Evolutionary conservation across 208 protist species (phyloP).

Genomic region (Acanthamoeba pearcei): DNA sequence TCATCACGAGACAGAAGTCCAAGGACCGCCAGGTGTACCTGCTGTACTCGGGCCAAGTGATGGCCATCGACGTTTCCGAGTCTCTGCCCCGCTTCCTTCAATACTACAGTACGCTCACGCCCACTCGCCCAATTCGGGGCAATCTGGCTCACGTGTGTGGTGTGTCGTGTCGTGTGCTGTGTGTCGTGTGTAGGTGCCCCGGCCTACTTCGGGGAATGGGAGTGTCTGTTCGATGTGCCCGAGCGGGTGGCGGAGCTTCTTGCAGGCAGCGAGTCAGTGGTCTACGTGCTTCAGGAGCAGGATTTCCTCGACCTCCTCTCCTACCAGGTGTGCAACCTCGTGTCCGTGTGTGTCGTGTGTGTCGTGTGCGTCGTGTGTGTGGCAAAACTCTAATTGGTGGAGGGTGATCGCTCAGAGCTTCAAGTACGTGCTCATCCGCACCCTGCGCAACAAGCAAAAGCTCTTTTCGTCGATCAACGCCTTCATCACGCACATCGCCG

Average conservation of each 20-base stretch:
- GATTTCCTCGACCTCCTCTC: neutral
- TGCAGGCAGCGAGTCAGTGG: neutral
- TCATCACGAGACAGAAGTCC: conserved; percentile 2
- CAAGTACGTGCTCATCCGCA: conserved; percentile 28
- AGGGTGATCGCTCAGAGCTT: neutral
- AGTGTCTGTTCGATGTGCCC: conserved; percentile 6
- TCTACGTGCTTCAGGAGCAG: neutral
- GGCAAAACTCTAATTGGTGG: neutral
- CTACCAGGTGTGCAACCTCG: neutral
- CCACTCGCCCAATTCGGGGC: neutral
- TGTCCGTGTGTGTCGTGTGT: neutral
- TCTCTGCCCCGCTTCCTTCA: conserved; percentile 11
- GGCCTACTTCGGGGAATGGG: conserved; percentile 30
- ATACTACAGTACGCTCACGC: neutral
- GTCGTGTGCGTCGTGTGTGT: neutral
- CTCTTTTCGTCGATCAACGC: conserved; percentile 10
- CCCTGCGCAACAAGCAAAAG: conserved; percentile 28
- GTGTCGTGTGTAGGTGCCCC: neutral
- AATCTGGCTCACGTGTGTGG: neutral
- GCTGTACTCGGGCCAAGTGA: neutral
- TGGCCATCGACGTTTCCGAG: neutral
- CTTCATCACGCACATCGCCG: conserved; percentile 17
- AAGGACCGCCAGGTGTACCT: conserved; percentile 8
- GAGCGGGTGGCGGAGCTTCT: conserved; percentile 1
- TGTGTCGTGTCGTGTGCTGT: neutral